Conservation (phyloP, 2,329 filamentous ascomycete species). For the Aspergillus vadensis region DNA sequence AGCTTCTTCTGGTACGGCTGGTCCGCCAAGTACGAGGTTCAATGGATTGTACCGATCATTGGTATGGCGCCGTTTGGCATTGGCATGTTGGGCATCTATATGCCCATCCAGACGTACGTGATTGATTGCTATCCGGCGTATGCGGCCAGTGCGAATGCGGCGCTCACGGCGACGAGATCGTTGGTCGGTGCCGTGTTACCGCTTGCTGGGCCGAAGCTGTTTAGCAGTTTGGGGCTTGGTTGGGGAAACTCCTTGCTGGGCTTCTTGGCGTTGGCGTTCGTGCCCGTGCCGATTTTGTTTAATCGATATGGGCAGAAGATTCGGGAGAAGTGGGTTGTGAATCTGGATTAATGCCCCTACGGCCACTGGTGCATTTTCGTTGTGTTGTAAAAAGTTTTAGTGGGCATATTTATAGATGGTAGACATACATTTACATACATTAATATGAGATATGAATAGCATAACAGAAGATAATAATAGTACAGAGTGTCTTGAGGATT, state of each 20-base stretch:
- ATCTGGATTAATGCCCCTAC: too few relatives aligned
- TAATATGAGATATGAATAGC: too few relatives aligned
- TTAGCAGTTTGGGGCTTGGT: constrained; percentile 46
- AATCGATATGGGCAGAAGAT: constrained; percentile 13
- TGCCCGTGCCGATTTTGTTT: constrained; percentile 29
- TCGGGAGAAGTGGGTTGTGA: constrained; percentile 5
- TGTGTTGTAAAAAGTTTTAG: too few relatives aligned
- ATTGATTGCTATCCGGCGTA: constrained; percentile 56
- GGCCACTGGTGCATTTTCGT: too few relatives aligned
- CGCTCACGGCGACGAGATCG: constrained; percentile 57
- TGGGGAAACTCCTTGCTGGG: constrained; percentile 58
- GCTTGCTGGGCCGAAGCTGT: constrained; percentile 58
- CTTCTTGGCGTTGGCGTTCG: constrained; percentile 56
- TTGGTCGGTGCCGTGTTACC: constrained; percentile 61
- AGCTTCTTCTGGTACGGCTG: constrained; percentile 63
- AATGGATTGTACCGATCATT: constrained; percentile 64
- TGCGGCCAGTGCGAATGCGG: constrained; percentile 55
- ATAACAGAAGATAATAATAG: too few relatives aligned
- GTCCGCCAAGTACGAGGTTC: constrained; percentile 54
- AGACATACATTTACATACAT: too few relatives aligned
- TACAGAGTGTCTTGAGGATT: not conserved
- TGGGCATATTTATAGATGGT: too few relatives aligned
- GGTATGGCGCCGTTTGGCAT: constrained; percentile 58
- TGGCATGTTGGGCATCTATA: constrained; percentile 59
- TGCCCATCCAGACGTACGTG: constrained; percentile 62